Conservation (phyloP, 768 basidiomycete genomes). For the Agrocybe praecox region DNA sequence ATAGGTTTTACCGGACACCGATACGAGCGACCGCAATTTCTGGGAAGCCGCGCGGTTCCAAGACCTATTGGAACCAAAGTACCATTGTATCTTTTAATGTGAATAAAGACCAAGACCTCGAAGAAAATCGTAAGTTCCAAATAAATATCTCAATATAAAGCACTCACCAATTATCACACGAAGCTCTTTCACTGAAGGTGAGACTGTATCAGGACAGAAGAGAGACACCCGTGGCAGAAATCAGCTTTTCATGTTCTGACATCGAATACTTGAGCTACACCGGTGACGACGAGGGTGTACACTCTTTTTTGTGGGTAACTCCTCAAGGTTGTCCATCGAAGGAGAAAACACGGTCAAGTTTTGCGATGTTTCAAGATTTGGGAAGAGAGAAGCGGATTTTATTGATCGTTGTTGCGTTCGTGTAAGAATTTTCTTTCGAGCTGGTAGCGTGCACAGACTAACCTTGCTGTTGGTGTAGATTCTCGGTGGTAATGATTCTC, state of each 20-base stretch:
- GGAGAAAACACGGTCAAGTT: neutral
- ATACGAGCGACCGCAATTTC: neutral
- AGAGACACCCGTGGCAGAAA: conserved; percentile 2
- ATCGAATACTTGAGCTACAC: conserved; percentile 14
- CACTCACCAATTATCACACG: neutral
- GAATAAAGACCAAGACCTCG: neutral
- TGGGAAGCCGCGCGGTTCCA: neutral
- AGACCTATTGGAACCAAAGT: neutral
- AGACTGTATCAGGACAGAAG: conserved; percentile 2
- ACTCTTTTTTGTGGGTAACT: conserved; percentile 27
- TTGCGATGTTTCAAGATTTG: conserved; percentile 12
- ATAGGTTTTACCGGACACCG: neutral
- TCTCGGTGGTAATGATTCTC: conserved; percentile 11
- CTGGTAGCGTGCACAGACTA: neutral
- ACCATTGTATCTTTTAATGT: neutral
- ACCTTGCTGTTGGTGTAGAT: conserved; percentile 3
- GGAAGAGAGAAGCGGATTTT: conserved; percentile 23
- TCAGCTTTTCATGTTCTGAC: conserved; percentile 13
- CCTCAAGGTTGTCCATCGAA: conserved; percentile 28
- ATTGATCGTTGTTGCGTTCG: conserved; percentile 20
- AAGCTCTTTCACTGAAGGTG: conserved; percentile 3
- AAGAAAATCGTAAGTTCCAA: neutral
- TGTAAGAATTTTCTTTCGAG: conserved; percentile 19
- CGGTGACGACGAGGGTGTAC: conserved; percentile 15
- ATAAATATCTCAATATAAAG: neutral